Evolutionary conservation across 2,329 filamentous ascomycete genomes (phyloP).

Genomic region (Aureobasidium pullulans): DNA sequence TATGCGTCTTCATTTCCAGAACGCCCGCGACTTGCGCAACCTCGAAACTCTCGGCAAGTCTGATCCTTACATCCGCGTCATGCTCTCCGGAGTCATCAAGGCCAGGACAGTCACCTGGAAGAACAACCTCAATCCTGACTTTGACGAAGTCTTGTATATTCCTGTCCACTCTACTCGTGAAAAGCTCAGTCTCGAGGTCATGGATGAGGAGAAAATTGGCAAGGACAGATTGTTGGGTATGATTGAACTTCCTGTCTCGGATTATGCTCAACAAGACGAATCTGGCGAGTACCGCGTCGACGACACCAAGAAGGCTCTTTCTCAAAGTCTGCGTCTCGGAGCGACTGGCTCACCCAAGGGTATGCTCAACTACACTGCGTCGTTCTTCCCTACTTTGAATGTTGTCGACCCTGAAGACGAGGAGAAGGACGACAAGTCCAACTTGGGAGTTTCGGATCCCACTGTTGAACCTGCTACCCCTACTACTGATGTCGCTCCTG

Average conservation of each 20-base stretch:
- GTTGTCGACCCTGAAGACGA: slow-evolving; percentile 86
- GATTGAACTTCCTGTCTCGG: slow-evolving; percentile 66
- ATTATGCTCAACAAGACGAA: slow-evolving; percentile 72
- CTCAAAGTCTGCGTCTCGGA: slow-evolving; percentile 65
- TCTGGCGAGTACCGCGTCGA: slow-evolving; percentile 73
- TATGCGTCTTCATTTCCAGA: slow-evolving; percentile 86
- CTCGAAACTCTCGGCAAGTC: slow-evolving; percentile 94
- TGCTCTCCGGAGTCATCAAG: slow-evolving; percentile 85
- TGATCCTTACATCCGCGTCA: slow-evolving; percentile 83
- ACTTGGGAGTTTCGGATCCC: slow-evolving; percentile 8
- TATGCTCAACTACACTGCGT: slow-evolving; percentile 67
- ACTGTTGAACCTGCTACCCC: slow-evolving; percentile 18
- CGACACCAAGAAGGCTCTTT: slow-evolving; percentile 62
- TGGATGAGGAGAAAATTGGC: slow-evolving; percentile 90
- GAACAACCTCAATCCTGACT: slow-evolving; percentile 91
- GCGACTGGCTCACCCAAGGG: slow-evolving; percentile 71
- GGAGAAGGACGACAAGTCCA: slow-evolving; percentile 37
- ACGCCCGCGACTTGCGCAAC: slow-evolving; percentile 76
- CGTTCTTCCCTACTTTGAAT: slow-evolving; percentile 87
- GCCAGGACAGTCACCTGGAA: slow-evolving; percentile 89
- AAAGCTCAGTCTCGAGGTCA: slow-evolving; percentile 81
- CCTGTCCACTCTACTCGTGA: slow-evolving; percentile 81
- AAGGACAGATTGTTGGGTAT: slow-evolving; percentile 83
- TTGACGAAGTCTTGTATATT: slow-evolving; percentile 92
- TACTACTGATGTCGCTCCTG: slow-evolving; percentile 16